These are phyloP conservation scores for Cytospora chrysosperma DNA, from an alignment of 2,329 filamentous ascomycete genomes.

Conservation along the genomic window DNA sequence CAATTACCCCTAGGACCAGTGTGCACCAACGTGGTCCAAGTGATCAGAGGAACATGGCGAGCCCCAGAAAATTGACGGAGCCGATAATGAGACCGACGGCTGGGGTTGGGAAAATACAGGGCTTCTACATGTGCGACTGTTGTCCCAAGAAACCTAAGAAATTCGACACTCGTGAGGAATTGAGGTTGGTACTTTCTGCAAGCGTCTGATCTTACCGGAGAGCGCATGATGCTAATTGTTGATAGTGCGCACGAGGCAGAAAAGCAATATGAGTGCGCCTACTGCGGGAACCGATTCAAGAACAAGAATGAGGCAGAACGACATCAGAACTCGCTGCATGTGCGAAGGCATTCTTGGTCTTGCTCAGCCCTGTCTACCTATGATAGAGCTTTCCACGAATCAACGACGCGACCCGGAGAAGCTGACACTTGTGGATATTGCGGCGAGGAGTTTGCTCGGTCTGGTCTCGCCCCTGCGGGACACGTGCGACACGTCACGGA, in stretches of 20 bases:
- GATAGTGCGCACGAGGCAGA: conserved; percentile 82
- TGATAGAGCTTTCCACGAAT: conserved; percentile 84
- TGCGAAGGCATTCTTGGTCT: conserved; percentile 93
- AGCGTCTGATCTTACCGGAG: not conserved
- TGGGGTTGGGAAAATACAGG: conserved; percentile 49
- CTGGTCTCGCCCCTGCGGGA: conserved; percentile 40
- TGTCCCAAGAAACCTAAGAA: conserved; percentile 97
- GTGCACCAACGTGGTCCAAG: conserved; percentile 49
- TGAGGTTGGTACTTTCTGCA: conserved; percentile 62
- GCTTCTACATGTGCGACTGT: conserved; percentile 76
- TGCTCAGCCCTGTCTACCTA: conserved; percentile 80
- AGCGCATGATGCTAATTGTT: conserved; percentile 21
- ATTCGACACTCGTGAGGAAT: conserved; percentile 79
- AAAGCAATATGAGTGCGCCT: conserved; percentile 93
- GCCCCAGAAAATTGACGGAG: conserved; percentile 52
- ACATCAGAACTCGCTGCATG: conserved; percentile 91
- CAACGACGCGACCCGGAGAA: conserved; percentile 62
- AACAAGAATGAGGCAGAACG: conserved; percentile 98
- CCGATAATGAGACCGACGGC: conserved; percentile 43
- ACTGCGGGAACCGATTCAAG: conserved; percentile 94
- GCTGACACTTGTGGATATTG: conserved; percentile 92
- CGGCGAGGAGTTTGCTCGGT: conserved; percentile 77
- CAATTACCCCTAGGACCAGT: conserved; percentile 40
- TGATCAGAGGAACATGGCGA: conserved; percentile 41
- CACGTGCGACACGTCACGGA: conserved; percentile 60